A percentile compares a stretch with the other conserved stretches of the same genome.
Evolutionary conservation across 805 yeast species (phyloP).

Genomic region (Saturnispora serradocipensis): DNA sequence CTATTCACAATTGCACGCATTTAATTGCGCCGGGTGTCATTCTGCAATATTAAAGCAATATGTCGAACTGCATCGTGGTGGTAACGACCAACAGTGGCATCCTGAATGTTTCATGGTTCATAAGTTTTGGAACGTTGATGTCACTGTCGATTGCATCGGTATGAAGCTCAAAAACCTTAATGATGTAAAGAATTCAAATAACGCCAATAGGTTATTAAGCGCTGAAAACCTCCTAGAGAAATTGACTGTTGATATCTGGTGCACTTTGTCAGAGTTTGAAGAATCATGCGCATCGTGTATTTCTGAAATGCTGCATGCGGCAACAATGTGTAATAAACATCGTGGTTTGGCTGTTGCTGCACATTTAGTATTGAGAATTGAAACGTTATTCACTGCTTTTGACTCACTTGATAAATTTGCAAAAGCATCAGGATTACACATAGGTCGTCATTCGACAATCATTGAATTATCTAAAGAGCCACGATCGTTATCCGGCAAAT

Average conservation of each 20-base stretch:
- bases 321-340: slow-evolving; percentile 62
- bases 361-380: slow-evolving; percentile 60
- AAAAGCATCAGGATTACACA: slow-evolving; percentile 11
- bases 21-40: slow-evolving; percentile 87
- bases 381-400: slow-evolving; percentile 66
- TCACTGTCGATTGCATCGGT: slow-evolving; percentile 54
- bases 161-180: slow-evolving; percentile 20
- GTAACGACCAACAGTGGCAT: slow-evolving; percentile 94
- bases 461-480: slow-evolving; percentile 49
- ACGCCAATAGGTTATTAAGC: slow-evolving; percentile 40
- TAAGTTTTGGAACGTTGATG: slow-evolving; percentile 88
- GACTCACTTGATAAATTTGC: slow-evolving; percentile 36
- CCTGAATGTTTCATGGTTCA: slow-evolving; percentile 98
- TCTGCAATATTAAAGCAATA: slow-evolving; percentile 89
- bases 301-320: slow-evolving; percentile 81
- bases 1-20: slow-evolving; percentile 77
- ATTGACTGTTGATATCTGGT: slow-evolving; percentile 63
- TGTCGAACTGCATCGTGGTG: slow-evolving; percentile 86
- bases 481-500: slow-evolving; percentile 75
- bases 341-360: slow-evolving; percentile 67
- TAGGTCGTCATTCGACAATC: slow-evolving; percentile 2
- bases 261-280: slow-evolving; percentile 78
- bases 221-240: slow-evolving; percentile 59
- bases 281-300: slow-evolving; percentile 85
- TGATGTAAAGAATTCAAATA: slow-evolving; percentile 32